phyloP scores from a whole-genome alignment of 2,329 filamentous ascomycete species.

The Emericellopsis atlantica region DNA sequence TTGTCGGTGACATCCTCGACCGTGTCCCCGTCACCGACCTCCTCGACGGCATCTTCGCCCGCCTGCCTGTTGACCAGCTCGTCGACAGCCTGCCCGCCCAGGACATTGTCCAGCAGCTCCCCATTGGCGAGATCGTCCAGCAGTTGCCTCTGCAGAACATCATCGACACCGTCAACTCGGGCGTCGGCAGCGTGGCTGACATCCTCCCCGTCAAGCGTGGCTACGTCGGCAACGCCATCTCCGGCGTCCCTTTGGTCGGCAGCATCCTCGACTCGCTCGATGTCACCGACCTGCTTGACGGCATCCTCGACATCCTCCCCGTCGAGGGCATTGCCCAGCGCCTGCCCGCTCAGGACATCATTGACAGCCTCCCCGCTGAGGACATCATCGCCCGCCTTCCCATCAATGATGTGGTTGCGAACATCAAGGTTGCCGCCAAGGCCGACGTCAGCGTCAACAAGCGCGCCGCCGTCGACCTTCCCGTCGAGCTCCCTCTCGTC shows the following conservation, averaged over 20 bases:
- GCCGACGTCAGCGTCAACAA: conserved; percentile 1
- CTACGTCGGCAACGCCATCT: neutral
- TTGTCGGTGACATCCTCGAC: conserved; percentile 1
- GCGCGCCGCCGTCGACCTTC: conserved; percentile 3
- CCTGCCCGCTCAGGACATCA: neutral
- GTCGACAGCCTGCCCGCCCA: conserved; percentile 1
- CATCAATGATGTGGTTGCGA: neutral
- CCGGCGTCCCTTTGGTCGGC: neutral
- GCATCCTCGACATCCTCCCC: neutral
- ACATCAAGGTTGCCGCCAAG: neutral
- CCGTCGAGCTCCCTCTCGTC: neutral
- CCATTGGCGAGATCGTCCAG: conserved; percentile 1
- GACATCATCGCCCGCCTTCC: neutral
- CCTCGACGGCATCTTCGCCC: conserved; percentile 3
- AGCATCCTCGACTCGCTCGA: neutral
- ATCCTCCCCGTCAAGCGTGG: neutral
- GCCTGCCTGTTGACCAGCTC: conserved; percentile 3
- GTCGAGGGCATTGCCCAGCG: neutral
- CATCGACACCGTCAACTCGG: neutral
- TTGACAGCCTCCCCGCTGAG: neutral
- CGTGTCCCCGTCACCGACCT: conserved; percentile 2
- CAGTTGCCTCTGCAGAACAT: neutral
- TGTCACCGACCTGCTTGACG: conserved; percentile 3
- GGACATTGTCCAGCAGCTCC: conserved; percentile 2
- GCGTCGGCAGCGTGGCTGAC: neutral